Base-by-base conservation (phyloP, 495 filamentous ascomycete genomes). In the Penicillium verhagenii region DNA sequence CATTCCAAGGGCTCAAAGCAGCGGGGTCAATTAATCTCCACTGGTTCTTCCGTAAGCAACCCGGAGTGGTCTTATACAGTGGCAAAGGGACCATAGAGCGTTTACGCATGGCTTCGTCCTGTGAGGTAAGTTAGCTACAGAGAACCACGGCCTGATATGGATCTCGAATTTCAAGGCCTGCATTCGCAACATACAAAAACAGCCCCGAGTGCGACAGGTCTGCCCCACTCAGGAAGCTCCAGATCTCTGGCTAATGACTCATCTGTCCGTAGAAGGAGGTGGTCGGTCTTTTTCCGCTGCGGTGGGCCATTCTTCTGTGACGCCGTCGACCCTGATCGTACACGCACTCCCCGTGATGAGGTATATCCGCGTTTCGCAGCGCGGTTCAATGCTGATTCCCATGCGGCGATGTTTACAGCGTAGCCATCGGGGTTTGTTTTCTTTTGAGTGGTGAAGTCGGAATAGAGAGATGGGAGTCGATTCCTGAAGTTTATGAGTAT, bases 391-490 rank as follows among this genome's bases (percentile, higher is more conserved):
- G 82, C 92, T 24, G 80, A 78, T 63, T 86, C 83, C 94, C 94
- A 98, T 38, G 92, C 90, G 13, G 81, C 73, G 37, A 92, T 70
- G 68, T 98, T 97, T 46, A 92, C 89, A 25, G 79, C 72, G 74
- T 92, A 98, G 57, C 92, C 93, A 62, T 95, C 91, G 1, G 92
- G 92, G 66, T 98, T 98, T 28, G 87, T 86, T 50, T 82, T 84
- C 54, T 81, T 82, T 57, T 93, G 91, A 31, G 79, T 67, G 4
- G 82, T 75, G 71, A 98, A 97, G 69, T 97, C 95, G 52, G 92
- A 96, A 74, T 96, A 98, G 47, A 98, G 84, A 13, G 92, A 92
- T 6, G 91, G 87, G 4, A 97, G 84, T 37, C 94, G 91, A 56
- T 86, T 83, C 72, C 88, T 94, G 25, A n/a, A 28, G 19, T 37